Conservation (phyloP, 2,329 filamentous ascomycete genomes). For the Ascochyta koolunga region DNA sequence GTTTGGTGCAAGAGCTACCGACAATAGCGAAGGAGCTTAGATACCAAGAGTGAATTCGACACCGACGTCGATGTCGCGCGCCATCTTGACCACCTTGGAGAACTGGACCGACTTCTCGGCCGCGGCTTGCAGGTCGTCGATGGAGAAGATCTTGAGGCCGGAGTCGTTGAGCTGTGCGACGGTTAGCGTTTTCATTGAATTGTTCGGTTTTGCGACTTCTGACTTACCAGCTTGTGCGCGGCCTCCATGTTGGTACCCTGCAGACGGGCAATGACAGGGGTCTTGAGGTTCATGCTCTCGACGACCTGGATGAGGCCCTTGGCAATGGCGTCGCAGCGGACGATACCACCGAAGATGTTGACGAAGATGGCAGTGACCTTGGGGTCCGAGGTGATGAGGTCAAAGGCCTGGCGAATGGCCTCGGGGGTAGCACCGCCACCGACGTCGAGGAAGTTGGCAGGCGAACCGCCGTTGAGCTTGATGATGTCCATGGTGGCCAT, state of each 20-base stretch:
- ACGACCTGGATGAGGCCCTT: slow-evolving; percentile 95
- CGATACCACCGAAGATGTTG: slow-evolving; percentile 99
- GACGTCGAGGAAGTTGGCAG: slow-evolving; percentile 98
- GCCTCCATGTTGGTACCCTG: slow-evolving; percentile 98
- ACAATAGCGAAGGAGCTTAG: slow-evolving; percentile 55
- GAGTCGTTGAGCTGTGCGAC: slow-evolving; percentile 82
- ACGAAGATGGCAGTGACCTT: slow-evolving; percentile 99
- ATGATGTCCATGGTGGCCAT: slow-evolving; percentile 99
- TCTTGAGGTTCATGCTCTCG: slow-evolving; percentile 91
- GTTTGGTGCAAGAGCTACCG: background rate
- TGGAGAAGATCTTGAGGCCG: slow-evolving; percentile 99
- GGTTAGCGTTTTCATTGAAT: slow-evolving; percentile 12
- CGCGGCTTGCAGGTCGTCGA: slow-evolving; percentile 95
- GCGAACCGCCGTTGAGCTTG: slow-evolving; percentile 95
- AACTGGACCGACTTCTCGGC: slow-evolving; percentile 99
- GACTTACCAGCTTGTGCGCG: slow-evolving; percentile 76
- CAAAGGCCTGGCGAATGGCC: slow-evolving; percentile 96
- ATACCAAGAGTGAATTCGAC: slow-evolving; percentile 73
- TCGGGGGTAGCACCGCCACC: slow-evolving; percentile 96
- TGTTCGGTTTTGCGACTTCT: background rate
- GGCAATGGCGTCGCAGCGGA: slow-evolving; percentile 96
- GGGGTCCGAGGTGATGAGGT: slow-evolving; percentile 96
- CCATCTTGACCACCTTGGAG: slow-evolving; percentile 99
- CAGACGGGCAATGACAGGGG: slow-evolving; percentile 94
- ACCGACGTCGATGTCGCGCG: slow-evolving; percentile 94